Evolutionary conservation across 148 eudicot species (phyloP), one percentile per base, ranked within the genome.

Genomic region (Amaranthus hypochondriacus): DNA sequence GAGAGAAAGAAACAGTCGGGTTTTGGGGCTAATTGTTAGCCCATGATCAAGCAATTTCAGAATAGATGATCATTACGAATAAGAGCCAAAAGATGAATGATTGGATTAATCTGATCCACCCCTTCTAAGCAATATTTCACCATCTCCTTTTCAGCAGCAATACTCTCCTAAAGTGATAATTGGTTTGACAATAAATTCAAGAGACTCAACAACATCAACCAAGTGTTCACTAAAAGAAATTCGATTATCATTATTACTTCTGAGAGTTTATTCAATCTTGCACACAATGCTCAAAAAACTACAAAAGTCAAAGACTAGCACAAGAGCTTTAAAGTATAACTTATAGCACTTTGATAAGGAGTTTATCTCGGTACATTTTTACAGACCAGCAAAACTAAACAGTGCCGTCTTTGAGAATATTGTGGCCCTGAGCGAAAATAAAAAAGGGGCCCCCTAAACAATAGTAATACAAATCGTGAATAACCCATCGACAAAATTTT

Each of bases 41-140:
- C 97, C 96, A 43, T 84, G 71, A 68, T 90, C 89, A 63, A 95
- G 80, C 99, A 97, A 95, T 69, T 68, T 88, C 55, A 92, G 92
- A 60, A 95, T 90, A 48, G 96, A 85, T 51, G 84, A 81, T 73
- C 85, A 55, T 87, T 85, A 5, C 94, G 87, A 68, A 95, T 76
- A 62, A 83, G 79, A 50, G 86, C 80, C 44, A 95, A 70, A 51
- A 92, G 89, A 70, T 84, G 84, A 11, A 87, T 69, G 7, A 79
- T 63, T 62, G 58, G 79, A 69, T 80, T 81, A 42, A 86, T 81
- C 80, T 80, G 87, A 76, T 86, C 83, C 13, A 76, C 12, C 69
- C 82, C 84, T 62, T 75, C 83, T 69, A 76, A 68, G 56, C 62
- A 68, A 71, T 82, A 83, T 76, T 84, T 87, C 76, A 81, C 70